Evolutionary conservation across 1,284 basidiomycete species (phyloP).

Genomic region (Thecaphora thlaspeos): DNA sequence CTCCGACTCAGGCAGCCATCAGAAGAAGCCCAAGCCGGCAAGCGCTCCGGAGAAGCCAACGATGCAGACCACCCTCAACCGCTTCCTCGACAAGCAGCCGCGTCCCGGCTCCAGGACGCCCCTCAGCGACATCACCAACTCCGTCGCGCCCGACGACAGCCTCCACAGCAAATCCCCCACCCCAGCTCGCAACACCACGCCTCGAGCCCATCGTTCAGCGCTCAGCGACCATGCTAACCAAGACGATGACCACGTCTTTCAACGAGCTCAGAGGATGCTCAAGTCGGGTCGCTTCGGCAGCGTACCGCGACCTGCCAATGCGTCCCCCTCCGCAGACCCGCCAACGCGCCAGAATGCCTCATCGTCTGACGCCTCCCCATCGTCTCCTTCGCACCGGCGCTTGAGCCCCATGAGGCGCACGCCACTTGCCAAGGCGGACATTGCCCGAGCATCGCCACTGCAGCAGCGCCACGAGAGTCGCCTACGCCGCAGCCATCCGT

Average conservation of each 20-base stretch:
- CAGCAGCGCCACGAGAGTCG: too few species aligned
- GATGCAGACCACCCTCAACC: not conserved
- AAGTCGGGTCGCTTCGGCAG: constrained; percentile 20
- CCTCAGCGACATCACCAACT: not conserved
- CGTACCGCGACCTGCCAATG: constrained; percentile 15
- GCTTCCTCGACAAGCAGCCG: not conserved
- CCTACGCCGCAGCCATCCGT: not conserved
- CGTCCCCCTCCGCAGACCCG: constrained; percentile 6
- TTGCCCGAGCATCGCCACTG: too few species aligned
- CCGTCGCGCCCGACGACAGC: not conserved
- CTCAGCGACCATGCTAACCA: too few species aligned
- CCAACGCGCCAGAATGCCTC: too few species aligned
- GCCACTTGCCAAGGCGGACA: too few species aligned
- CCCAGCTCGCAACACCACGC: not conserved
- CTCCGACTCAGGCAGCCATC: not conserved
- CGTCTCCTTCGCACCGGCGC: too few species aligned
- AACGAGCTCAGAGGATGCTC: constrained; percentile 17
- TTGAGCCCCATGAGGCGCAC: not conserved
- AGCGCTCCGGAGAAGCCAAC: not conserved
- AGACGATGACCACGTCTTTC: constrained; percentile 15
- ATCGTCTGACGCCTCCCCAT: too few species aligned
- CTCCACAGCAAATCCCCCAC: not conserved
- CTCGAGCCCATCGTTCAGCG: too few species aligned
- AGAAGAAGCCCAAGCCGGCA: not conserved
- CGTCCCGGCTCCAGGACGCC: too few species aligned